Percentiles rank a stretch among this genome's conserved stretches.
Evolutionary conservation across 228 moss, liverwort and hornwort genomes (phyloP).

Genomic region (Sphagnum magellanicum): DNA sequence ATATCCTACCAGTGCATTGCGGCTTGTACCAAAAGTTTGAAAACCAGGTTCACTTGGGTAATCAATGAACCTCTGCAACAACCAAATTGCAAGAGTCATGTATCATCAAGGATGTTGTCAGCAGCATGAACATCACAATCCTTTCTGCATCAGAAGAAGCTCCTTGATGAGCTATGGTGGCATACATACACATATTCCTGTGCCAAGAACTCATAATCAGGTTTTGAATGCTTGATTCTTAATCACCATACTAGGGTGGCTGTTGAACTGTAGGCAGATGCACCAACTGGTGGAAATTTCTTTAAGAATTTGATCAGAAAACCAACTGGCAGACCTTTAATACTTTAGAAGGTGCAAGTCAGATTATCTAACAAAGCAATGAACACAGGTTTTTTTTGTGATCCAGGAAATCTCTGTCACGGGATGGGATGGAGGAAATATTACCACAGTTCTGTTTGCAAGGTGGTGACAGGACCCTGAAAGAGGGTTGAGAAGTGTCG

Average conservation of each 20-base stretch:
- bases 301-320: neutral
- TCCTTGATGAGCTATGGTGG: neutral
- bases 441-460: conserved; percentile 28
- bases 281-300: neutral
- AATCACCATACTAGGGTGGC: neutral
- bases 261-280: neutral
- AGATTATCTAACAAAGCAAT: neutral
- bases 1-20: conserved; percentile 46
- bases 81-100: neutral
- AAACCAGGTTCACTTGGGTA: conserved; percentile 37
- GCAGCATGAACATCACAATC: too few species aligned
- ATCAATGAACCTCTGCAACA: conserved; percentile 23
- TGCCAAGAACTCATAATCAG: neutral
- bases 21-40: conserved; percentile 30
- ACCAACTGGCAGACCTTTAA: neutral
- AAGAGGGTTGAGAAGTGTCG: conserved; percentile 30
- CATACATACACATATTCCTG: neutral
- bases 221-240: neutral
- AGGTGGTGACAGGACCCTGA: conserved; percentile 27
- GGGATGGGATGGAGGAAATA: neutral
- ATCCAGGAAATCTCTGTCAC: neutral
- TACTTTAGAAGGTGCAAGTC: neutral
- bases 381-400: neutral
- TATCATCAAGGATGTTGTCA: too few species aligned
- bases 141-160: neutral